Percentiles rank a stretch among this genome's conserved stretches.
phyloP scores from a whole-genome alignment of 192 early-diverging fungal species.

The Linnemannia zychae region DNA sequence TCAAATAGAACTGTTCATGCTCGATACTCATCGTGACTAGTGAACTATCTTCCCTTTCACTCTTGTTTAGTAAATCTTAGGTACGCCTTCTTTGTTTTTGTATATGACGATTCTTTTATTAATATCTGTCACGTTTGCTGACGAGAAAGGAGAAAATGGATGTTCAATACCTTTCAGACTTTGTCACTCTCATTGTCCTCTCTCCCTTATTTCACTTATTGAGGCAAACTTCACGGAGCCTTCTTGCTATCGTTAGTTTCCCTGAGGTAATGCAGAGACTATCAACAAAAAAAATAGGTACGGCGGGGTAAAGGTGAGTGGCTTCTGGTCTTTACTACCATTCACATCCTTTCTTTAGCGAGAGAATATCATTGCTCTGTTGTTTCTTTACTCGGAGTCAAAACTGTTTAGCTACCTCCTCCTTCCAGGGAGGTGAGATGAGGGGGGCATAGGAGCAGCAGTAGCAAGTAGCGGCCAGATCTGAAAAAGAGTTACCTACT shows the following conservation, averaged over 20 bases:
- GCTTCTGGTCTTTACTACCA: not conserved
- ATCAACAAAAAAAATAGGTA: too few species aligned
- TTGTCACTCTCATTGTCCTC: too few species aligned
- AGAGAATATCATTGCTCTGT: not conserved
- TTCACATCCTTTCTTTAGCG: too few species aligned
- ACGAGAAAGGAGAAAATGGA: not conserved
- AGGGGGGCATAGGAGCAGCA: not conserved
- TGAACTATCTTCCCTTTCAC: not conserved
- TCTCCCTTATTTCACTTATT: not conserved
- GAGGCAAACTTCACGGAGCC: too few species aligned
- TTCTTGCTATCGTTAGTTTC: too few species aligned
- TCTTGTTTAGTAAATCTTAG: not conserved
- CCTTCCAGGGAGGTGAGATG: not conserved
- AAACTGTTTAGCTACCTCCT: not conserved
- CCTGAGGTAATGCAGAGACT: too few species aligned
- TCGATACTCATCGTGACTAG: not conserved
- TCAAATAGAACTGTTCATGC: slow-evolving; percentile 32
- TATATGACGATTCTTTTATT: not conserved
- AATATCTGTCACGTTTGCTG: not conserved
- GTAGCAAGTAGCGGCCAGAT: not conserved
- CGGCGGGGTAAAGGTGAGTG: too few species aligned
- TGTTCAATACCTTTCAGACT: too few species aligned
- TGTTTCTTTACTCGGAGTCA: not conserved
- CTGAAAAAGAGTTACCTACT: too few species aligned
- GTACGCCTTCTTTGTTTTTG: not conserved